These are phyloP conservation scores for Tranzscheliella williamsii DNA, from an alignment of 1,284 basidiomycete species.

Conservation along the genomic window DNA sequence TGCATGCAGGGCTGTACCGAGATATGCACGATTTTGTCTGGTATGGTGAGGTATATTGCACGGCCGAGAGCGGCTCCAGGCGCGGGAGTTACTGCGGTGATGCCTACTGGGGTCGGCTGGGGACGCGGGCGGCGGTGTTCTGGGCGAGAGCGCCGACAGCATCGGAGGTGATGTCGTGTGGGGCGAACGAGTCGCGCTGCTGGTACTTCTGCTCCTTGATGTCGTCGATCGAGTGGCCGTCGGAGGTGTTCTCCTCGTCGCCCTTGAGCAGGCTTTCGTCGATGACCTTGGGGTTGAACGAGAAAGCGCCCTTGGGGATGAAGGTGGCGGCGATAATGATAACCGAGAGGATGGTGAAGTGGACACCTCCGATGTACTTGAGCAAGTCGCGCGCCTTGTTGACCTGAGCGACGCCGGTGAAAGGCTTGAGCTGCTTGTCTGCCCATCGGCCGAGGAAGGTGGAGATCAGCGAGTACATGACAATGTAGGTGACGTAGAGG, in stretches of 20 bases:
- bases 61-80: no score
- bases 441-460: slow-evolving; percentile 61
- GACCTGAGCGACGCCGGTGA: slow-evolving; percentile 26
- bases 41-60: no score
- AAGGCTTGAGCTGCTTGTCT: slow-evolving; percentile 41
- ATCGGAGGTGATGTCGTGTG: slow-evolving; percentile 26
- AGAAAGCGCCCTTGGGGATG: slow-evolving; percentile 58
- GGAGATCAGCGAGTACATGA: slow-evolving; percentile 59
- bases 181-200: slow-evolving; percentile 33
- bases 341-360: slow-evolving; percentile 60
- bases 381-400: slow-evolving; percentile 44
- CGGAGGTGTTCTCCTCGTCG: slow-evolving; percentile 36
- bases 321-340: slow-evolving; percentile 60
- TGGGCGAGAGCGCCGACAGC: slow-evolving; percentile 36
- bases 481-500: slow-evolving; percentile 49
- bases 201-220: slow-evolving; percentile 37
- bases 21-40: no score
- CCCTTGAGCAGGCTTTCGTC: slow-evolving; percentile 28
- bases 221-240: slow-evolving; percentile 10
- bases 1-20: no score
- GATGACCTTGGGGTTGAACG: slow-evolving; percentile 61
- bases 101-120: neutral
- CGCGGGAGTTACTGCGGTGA: no score
- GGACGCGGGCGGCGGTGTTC: slow-evolving; percentile 33
- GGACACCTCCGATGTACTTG: slow-evolving; percentile 55